Evolutionary conservation across 2,329 filamentous ascomycete species (phyloP).

Genomic region (Verticillium dahliae): DNA sequence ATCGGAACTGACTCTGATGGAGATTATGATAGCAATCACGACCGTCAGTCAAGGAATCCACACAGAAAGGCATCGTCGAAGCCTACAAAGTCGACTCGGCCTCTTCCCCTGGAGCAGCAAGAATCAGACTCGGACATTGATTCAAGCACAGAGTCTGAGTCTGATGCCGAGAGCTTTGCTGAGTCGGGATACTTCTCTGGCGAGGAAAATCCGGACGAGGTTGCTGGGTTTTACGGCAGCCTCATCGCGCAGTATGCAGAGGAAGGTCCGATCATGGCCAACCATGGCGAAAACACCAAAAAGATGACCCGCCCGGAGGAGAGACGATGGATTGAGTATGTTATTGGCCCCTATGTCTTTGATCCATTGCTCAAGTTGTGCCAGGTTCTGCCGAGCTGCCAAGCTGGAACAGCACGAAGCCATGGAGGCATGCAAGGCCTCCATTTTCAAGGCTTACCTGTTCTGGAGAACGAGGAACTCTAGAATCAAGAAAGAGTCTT

Average conservation of each 20-base stretch:
- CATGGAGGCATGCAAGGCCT: constrained; percentile 9
- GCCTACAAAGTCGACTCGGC: not conserved
- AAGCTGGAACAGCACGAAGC: constrained; percentile 7
- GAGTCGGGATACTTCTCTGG: constrained; percentile 10
- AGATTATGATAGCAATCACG: not conserved
- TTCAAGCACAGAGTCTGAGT: not conserved
- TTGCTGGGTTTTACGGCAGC: constrained; percentile 10
- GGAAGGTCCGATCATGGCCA: constrained; percentile 12
- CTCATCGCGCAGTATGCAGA: constrained; percentile 11
- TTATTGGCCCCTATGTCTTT: constrained; percentile 6
- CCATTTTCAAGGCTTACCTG: constrained; percentile 15
- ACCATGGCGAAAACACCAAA: constrained; percentile 11
- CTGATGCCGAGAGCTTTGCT: constrained; percentile 2
- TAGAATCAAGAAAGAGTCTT: constrained; percentile 14
- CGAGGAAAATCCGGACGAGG: constrained; percentile 3
- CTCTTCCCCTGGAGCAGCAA: not conserved
- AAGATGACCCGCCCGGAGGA: constrained; percentile 13
- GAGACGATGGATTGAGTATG: constrained; percentile 11
- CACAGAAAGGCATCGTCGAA: not conserved
- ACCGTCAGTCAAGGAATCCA: not conserved
- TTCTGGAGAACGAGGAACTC: constrained; percentile 12
- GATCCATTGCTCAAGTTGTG: constrained; percentile 1
- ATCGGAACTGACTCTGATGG: not conserved
- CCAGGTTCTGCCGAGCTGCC: constrained; percentile 10
- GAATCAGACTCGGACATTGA: not conserved